Evolutionary conservation across 768 basidiomycete genomes (phyloP).

Genomic region (Suillus spraguei): DNA sequence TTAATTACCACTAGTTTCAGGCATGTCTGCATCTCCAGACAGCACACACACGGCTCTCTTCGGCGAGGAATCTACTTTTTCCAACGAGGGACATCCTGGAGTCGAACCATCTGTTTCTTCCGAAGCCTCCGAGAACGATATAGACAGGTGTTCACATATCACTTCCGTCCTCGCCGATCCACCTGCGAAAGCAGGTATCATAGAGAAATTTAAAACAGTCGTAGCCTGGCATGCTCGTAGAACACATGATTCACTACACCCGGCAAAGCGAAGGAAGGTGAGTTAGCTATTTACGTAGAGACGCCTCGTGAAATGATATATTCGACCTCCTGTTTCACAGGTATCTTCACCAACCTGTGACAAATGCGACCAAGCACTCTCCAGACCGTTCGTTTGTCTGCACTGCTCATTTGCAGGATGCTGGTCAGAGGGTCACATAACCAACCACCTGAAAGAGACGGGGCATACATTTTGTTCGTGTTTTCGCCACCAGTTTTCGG

Average conservation of each 20-base stretch:
- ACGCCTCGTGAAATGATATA: not conserved
- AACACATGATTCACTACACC: constrained; percentile 44
- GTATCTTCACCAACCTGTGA: constrained; percentile 64
- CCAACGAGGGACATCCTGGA: constrained; percentile 19
- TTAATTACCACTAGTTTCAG: not conserved
- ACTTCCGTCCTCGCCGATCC: constrained; percentile 38
- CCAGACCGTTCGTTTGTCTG: constrained; percentile 72
- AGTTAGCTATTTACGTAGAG: constrained; percentile 17
- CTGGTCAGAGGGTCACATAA: constrained; percentile 62
- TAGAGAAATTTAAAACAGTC: constrained; percentile 55
- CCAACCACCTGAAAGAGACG: constrained; percentile 55
- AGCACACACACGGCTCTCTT: constrained; percentile 31
- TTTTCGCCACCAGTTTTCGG: not conserved
- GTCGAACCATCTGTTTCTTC: constrained; percentile 12
- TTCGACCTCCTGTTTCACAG: constrained; percentile 31
- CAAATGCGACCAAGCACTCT: constrained; percentile 54
- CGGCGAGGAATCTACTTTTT: constrained; percentile 24
- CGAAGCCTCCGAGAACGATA: constrained; percentile 16
- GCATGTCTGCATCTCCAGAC: constrained; percentile 35
- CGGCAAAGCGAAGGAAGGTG: constrained; percentile 70
- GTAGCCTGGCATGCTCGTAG: constrained; percentile 57
- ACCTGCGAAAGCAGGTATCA: constrained; percentile 26
- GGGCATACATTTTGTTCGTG: constrained; percentile 70
- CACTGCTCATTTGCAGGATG: constrained; percentile 74
- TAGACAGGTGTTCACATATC: constrained; percentile 44